Base-by-base conservation (phyloP, 306 rosid genomes). In the Ammopiptanthus mongolicus region DNA sequence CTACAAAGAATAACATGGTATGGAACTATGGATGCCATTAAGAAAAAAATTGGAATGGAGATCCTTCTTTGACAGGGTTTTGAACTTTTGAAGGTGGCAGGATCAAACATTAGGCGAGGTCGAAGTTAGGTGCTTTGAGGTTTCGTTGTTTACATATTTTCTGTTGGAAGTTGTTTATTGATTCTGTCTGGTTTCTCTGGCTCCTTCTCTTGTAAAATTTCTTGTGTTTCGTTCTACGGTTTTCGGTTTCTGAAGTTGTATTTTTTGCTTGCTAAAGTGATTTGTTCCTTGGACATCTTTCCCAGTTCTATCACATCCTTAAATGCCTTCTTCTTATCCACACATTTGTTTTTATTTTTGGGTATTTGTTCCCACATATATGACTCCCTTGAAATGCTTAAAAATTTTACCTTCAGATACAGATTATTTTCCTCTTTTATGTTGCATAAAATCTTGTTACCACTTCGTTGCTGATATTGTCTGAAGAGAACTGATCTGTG, bases 401-500 rank as follows among this genome's bases (percentile, higher is more conserved):
- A 25, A 52, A 17, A 33, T 18, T 70, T 63, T 14, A 34, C 46
- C 62, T 44, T 39, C 15, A 12, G 71, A 10, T 19, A 25, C 44
- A 18, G 12, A 17, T 61, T 58, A 33, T 70, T 80, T 50, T 28
- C 21, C 56, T 65, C 8, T 29, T 28, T 48, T 15, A 39, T 60
- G 57, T 59, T 72, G 34, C 46, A 37, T 37, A 47, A 56, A 34
- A 12, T 18, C 5, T 50, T 58, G 29, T 66, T 60, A 51, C 56
- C 52, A 14, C 66, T 73, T 65, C 52, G 4, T 78, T 69, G 71
- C 12, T 31, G 55, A 74, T 53, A n/a, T 13, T 37, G 33, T 42
- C 70, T 19, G 29, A 79, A 18, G 52, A 23, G 47, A 29, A 29
- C 31, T 69, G 72, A 83, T 70, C 22, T 29, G 15, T 63, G 64